A percentile compares a stretch with the other conserved stretches of the same genome.
phyloP scores from a whole-genome alignment of 306 rosid species.

The Hippophae rhamnoides region DNA sequence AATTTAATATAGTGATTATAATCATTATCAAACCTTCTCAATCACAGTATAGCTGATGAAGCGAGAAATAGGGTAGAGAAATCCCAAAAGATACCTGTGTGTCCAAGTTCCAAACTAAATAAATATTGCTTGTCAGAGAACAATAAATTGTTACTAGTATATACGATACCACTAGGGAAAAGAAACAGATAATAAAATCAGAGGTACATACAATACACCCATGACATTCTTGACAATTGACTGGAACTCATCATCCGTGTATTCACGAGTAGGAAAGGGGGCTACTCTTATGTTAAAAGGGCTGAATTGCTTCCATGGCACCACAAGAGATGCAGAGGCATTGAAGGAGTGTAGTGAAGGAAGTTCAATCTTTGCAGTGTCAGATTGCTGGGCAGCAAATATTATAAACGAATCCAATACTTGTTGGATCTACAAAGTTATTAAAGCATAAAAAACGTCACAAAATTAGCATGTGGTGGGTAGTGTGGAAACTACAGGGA shows the following conservation, averaged over 20 bases:
- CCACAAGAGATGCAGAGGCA: constrained; percentile 25
- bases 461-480: no score
- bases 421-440: constrained; percentile 81
- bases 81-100: constrained; percentile 87
- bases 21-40: constrained; percentile 63
- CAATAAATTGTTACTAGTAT: neutral
- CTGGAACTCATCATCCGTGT: constrained; percentile 95
- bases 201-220: constrained; percentile 72
- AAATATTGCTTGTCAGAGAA: constrained; percentile 16
- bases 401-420: constrained; percentile 78
- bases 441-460: constrained; percentile 13
- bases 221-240: constrained; percentile 74
- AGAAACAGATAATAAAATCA: constrained; percentile 3
- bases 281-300: constrained; percentile 68
- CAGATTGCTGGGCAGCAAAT: constrained; percentile 61
- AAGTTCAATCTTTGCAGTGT: constrained; percentile 27
- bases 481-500: no score
- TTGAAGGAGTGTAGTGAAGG: constrained; percentile 29
- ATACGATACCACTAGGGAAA: neutral
- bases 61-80: constrained; percentile 87
- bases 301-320: constrained; percentile 48
- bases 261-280: constrained; percentile 93
- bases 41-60: constrained; percentile 80
- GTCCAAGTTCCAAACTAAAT: constrained; percentile 23
- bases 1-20: constrained; percentile 13